phyloP scores from a whole-genome alignment of 176 grass and related monocot species.

The Triticum urartu region DNA sequence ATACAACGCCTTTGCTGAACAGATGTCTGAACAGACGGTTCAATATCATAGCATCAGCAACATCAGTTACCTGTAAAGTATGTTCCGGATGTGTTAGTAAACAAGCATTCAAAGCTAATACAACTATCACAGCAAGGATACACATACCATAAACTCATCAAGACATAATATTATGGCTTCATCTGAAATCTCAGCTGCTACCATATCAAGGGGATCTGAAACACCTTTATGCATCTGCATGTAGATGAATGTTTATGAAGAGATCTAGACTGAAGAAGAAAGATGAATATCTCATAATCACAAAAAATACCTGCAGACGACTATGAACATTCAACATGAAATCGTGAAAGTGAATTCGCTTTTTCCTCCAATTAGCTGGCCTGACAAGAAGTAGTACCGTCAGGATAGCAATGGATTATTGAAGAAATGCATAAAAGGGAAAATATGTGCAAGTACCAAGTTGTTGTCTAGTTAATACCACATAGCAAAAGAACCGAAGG shows the following conservation, averaged over 20 bases:
- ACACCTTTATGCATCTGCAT: slow-evolving; percentile 96
- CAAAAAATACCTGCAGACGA: slow-evolving; percentile 66
- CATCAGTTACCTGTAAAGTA: slow-evolving; percentile 81
- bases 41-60: slow-evolving; percentile 93
- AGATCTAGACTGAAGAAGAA: slow-evolving; percentile 6
- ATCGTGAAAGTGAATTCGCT: slow-evolving; percentile 90
- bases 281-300: neutral
- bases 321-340: slow-evolving; percentile 98
- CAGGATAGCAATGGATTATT: slow-evolving; percentile 11
- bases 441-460: neutral
- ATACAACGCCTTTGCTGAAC: slow-evolving; percentile 89
- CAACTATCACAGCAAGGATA: neutral
- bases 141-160: slow-evolving; percentile 96
- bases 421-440: neutral
- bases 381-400: slow-evolving; percentile 42
- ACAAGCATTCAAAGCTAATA: slow-evolving; percentile 48
- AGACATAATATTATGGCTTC: slow-evolving; percentile 88
- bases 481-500: neutral
- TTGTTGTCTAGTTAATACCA: neutral
- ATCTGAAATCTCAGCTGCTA: slow-evolving; percentile 95
- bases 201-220: slow-evolving; percentile 91
- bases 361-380: slow-evolving; percentile 95
- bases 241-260: neutral
- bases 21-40: slow-evolving; percentile 86
- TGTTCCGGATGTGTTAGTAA: neutral